Evolutionary conservation across 2,329 filamentous ascomycete species (phyloP).

Genomic region (Hypoxylon sp.): DNA sequence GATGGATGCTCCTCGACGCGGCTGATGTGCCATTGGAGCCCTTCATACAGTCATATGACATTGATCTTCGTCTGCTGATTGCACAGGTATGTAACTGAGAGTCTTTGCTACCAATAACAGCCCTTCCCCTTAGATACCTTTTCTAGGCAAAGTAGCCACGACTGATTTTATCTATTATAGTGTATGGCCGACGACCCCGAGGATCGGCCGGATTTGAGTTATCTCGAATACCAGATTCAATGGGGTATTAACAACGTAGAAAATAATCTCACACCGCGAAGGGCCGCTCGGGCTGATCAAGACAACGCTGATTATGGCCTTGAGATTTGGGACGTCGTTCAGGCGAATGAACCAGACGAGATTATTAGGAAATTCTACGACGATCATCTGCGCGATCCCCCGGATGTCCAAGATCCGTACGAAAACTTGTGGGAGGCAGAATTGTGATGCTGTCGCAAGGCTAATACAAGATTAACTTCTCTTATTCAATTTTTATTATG

Average conservation of each 20-base stretch:
- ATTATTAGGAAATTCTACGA: slow-evolving; percentile 17
- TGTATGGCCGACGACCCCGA: not conserved
- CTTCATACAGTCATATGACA: not conserved
- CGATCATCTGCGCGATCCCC: slow-evolving; percentile 17
- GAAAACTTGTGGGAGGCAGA: not conserved
- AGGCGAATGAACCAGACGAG: slow-evolving; percentile 3
- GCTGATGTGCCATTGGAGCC: not conserved
- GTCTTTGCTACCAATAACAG: not conserved
- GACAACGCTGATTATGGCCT: not conserved
- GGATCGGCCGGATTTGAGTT: not conserved
- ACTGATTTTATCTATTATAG: not conserved
- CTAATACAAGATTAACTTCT: not conserved
- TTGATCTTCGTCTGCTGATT: slow-evolving; percentile 1
- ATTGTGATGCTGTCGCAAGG: not conserved
- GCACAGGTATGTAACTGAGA: slow-evolving; percentile 7
- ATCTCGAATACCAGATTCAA: not conserved
- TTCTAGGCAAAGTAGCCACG: not conserved
- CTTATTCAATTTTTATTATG: not conserved
- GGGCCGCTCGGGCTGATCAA: not conserved
- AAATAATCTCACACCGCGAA: not conserved
- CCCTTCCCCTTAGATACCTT: not conserved
- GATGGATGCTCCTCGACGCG: not conserved
- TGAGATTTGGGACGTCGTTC: not conserved
- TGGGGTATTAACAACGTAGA: not conserved
- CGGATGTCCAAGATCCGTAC: not conserved